phyloP scores from a whole-genome alignment of 495 filamentous ascomycete genomes.

The Xanthoparmelia taractica region DNA sequence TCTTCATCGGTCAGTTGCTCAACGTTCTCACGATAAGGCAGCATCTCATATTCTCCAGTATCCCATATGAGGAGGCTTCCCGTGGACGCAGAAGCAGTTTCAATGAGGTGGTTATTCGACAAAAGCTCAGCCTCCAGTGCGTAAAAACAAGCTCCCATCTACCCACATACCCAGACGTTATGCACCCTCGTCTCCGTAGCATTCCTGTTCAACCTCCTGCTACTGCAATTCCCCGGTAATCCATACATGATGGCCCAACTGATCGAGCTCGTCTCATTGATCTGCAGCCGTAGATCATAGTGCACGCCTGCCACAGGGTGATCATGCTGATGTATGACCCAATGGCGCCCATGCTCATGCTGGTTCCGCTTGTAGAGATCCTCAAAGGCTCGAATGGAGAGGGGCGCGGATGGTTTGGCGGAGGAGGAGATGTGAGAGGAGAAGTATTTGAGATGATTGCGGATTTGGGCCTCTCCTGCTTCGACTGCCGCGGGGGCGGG shows the following conservation, averaged over 20 bases:
- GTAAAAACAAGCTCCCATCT: background rate
- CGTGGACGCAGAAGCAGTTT: slow-evolving; percentile 50
- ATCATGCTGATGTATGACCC: slow-evolving; percentile 63
- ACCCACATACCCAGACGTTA: slow-evolving; percentile 52
- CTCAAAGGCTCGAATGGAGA: slow-evolving; percentile 41
- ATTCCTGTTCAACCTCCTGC: slow-evolving; percentile 48
- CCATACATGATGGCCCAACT: slow-evolving; percentile 64
- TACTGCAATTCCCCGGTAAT: slow-evolving; percentile 56
- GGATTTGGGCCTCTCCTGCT: slow-evolving; percentile 45
- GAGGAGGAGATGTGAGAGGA: slow-evolving; percentile 34
- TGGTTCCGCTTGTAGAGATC: slow-evolving; percentile 47
- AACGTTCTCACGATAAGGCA: slow-evolving; percentile 35
- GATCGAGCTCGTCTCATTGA: slow-evolving; percentile 54
- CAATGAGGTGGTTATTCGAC: slow-evolving; percentile 56
- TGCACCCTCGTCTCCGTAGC: slow-evolving; percentile 62
- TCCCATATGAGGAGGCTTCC: slow-evolving; percentile 66
- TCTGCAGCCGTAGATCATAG: slow-evolving; percentile 60
- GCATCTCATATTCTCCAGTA: slow-evolving; percentile 55
- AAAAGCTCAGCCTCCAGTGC: slow-evolving; percentile 6
- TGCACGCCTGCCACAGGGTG: slow-evolving; percentile 57
- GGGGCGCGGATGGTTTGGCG: slow-evolving; percentile 27
- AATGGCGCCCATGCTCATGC: slow-evolving; percentile 47
- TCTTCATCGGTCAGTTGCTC: slow-evolving; percentile 43
- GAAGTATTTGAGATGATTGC: slow-evolving; percentile 49
- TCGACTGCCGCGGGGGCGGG: slow-evolving; percentile 46